Percentiles rank a stretch among this genome's conserved stretches.
phyloP scores from a whole-genome alignment of 2,329 filamentous ascomycete species.

The Dothideomycetes sp. region DNA sequence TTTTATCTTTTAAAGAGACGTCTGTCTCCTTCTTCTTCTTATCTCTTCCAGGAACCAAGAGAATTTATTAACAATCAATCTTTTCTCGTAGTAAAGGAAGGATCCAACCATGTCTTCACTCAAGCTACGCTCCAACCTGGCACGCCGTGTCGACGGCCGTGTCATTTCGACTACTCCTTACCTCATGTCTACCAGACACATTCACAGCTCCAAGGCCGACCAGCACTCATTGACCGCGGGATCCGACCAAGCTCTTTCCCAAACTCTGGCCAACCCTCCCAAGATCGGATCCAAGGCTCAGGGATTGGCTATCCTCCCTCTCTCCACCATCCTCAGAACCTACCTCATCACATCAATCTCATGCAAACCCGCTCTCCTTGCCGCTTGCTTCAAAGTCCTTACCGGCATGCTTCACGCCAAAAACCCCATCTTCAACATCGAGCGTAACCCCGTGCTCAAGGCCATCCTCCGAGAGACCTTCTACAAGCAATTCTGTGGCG shows the following conservation, averaged over 20 bases:
- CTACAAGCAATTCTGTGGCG: conserved; percentile 86
- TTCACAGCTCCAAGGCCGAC: conserved; percentile 7
- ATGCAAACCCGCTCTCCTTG: conserved; percentile 59
- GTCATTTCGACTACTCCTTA: conserved; percentile 6
- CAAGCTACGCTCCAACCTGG: conserved; percentile 9
- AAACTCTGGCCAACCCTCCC: too few relatives aligned
- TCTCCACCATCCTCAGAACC: conserved; percentile 58
- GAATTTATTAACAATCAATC: conserved; percentile 10
- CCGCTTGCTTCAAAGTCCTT: conserved; percentile 60
- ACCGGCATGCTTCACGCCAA: conserved; percentile 60
- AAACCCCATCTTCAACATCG: conserved; percentile 59
- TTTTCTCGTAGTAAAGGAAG: not conserved
- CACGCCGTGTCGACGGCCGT: conserved; percentile 8
- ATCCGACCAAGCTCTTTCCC: not conserved
- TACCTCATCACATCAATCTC: conserved; percentile 61
- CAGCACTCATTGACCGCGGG: conserved; percentile 8
- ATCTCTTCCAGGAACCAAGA: not conserved
- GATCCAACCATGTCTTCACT: conserved; percentile 7
- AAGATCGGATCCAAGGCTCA: conserved; percentile 15
- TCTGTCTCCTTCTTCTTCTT: too few relatives aligned
- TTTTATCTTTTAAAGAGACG: conserved; percentile 5
- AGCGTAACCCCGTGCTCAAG: conserved; percentile 63
- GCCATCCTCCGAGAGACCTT: conserved; percentile 70
- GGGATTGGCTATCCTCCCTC: conserved; percentile 57
- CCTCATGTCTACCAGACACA: conserved; percentile 9